Evolutionary conservation across 2,329 filamentous ascomycete genomes (phyloP), one percentile per base, ranked within the genome.

Genomic region (Microdochium paspali): DNA sequence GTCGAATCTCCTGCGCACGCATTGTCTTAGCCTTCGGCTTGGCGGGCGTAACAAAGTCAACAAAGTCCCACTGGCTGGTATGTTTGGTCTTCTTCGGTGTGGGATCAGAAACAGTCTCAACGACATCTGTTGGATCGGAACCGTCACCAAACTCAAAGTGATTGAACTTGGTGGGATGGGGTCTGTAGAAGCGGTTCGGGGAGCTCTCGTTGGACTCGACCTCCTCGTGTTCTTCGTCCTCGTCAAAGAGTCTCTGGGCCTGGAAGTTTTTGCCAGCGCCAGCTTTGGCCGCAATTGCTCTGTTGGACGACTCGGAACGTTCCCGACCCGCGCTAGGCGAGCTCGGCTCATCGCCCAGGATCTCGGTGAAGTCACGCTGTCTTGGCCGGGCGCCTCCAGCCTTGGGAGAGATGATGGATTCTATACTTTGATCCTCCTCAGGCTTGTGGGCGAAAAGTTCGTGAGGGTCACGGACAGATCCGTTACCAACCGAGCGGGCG

Each of bases 101-200:
- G 3, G 66, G 55, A 7, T 66, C 56, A 46, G 63, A 68, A n/a
- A 69, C 13, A 13, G 13, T 61, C 52, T 69, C 59, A 13, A 72
- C 68, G 18, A 65, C 65, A 45, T 78, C 72, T 50, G 69, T 65
- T 15, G 70, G 67, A 47, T 80, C 75, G 20, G 70, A 76, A 45
- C 80, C 82, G 54, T 89, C 82, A 49, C 76, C 80, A 60, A 95
- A 86, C 50, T 90, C 84, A 61, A 95, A 95, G 66, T 97, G 91
- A 49, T 85, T 74, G 69, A 82, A 96, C 66, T 89, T 94, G 60
- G 80, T 81, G 2, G 87, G 79, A 63, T 93, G 79, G 6, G 86
- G 83, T 58, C 84, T 75, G 59, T 76, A 74, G 54, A 66, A 68
- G 47, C 67, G 67, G 35, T 72, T 70, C 24, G 62, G 58, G 24